Evolutionary conservation across 805 yeast species (phyloP).

Genomic region (Candida silvatica): DNA sequence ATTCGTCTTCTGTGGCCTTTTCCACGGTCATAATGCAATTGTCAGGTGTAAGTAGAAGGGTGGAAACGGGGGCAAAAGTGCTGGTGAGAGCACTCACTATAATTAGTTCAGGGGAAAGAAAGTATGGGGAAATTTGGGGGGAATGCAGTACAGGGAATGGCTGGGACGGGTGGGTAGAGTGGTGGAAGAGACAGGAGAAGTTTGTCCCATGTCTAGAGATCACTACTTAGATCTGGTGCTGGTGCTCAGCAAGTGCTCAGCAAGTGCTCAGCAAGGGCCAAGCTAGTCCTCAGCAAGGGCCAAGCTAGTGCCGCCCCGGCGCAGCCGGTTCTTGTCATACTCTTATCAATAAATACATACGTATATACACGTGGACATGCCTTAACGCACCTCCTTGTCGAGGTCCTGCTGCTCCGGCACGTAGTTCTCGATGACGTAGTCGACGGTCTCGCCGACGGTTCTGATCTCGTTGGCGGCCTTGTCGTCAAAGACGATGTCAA

Average conservation of each 20-base stretch:
- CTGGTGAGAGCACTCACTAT: no score
- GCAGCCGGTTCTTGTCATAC: no score
- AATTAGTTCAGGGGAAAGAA: no score
- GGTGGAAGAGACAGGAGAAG: background rate
- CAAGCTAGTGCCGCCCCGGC: no score
- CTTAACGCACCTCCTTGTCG: constrained; percentile 28
- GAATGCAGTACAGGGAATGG: no score
- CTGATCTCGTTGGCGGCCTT: constrained; percentile 49
- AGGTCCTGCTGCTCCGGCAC: constrained; percentile 26
- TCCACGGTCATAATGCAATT: no score
- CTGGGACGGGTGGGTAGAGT: no score
- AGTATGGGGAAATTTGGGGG: no score
- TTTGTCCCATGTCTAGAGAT: background rate
- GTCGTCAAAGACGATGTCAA: constrained; percentile 35
- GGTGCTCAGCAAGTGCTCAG: background rate
- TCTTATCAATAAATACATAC: background rate
- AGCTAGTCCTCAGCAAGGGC: background rate
- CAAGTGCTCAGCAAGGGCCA: background rate
- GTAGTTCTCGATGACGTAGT: constrained; percentile 35
- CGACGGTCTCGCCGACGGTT: constrained; percentile 52
- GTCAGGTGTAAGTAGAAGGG: no score
- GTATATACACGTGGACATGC: background rate
- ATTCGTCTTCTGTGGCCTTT: no score
- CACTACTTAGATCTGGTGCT: background rate
- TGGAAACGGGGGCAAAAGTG: no score